These are phyloP conservation scores for Cladophialophora carrionii DNA, from an alignment of 2,329 filamentous ascomycete species.

Conservation along the genomic window DNA sequence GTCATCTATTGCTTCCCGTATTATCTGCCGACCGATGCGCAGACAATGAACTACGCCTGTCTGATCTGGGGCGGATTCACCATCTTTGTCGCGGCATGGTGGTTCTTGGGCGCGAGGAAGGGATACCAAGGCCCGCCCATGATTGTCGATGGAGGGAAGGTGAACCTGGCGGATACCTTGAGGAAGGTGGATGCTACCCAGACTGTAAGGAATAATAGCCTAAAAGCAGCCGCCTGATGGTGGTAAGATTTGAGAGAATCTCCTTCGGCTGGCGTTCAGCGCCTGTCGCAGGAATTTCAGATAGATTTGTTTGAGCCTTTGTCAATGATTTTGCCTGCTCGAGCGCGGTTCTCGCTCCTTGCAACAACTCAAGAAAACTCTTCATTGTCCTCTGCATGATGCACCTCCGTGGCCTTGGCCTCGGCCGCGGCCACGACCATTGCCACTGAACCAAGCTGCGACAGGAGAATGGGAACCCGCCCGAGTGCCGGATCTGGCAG, in stretches of 20 bases:
- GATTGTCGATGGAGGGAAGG: constrained; percentile 22
- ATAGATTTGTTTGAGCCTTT: neutral
- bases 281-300: neutral
- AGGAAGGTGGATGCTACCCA: constrained; percentile 16
- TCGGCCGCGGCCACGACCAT: no score
- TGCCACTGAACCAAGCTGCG: neutral
- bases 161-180: constrained; percentile 17
- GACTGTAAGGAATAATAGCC: constrained; percentile 6
- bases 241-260: neutral
- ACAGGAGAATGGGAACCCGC: neutral
- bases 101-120: constrained; percentile 32
- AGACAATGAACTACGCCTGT: constrained; percentile 59
- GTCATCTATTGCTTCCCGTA: constrained; percentile 64
- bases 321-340: neutral
- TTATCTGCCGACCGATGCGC: constrained; percentile 50
- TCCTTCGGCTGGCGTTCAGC: neutral
- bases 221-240: neutral
- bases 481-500: neutral
- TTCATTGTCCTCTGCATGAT: neutral
- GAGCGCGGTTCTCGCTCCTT: neutral
- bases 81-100: constrained; percentile 56
- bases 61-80: constrained; percentile 58
- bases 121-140: constrained; percentile 32
- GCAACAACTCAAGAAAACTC: neutral
- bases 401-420: neutral